Conservation (phyloP, 345 rosid genomes). For the Salix exigua region DNA sequence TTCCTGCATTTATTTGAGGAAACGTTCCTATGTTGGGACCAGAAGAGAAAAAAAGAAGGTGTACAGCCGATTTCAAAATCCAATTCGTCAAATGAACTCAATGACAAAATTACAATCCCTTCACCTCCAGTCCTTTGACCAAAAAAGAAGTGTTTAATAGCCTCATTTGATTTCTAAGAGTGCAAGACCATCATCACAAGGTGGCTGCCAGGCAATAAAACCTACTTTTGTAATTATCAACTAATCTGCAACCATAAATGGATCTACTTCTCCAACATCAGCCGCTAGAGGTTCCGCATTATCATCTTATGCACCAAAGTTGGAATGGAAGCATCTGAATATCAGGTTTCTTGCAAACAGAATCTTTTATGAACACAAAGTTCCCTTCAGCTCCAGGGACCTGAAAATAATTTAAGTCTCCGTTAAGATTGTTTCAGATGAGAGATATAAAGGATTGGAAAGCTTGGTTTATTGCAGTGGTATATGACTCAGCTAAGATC, state of each 20-base stretch:
- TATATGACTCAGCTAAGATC: background rate
- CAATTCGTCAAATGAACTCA: background rate
- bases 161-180: conserved; percentile 9
- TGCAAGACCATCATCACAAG: conserved; percentile 1
- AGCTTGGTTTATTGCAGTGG: background rate
- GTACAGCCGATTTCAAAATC: background rate
- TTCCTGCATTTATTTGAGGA: conserved; percentile 2
- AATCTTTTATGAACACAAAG: conserved; percentile 84
- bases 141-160: background rate
- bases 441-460: background rate
- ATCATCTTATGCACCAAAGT: conserved; percentile 65
- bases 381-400: conserved; percentile 92
- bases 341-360: conserved; percentile 76
- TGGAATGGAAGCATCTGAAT: conserved; percentile 71
- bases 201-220: background rate
- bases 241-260: conserved; percentile 55
- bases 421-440: background rate
- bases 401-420: conserved; percentile 31
- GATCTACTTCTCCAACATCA: conserved; percentile 83
- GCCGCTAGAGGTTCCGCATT: conserved; percentile 51
- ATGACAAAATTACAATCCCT: conserved; percentile 13
- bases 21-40: background rate
- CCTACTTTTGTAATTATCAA: background rate
- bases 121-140: conserved; percentile 7
- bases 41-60: background rate